Percentiles rank a stretch among this genome's conserved stretches.
phyloP scores from a whole-genome alignment of 495 filamentous ascomycete species.

The Aspergillus hancockii region DNA sequence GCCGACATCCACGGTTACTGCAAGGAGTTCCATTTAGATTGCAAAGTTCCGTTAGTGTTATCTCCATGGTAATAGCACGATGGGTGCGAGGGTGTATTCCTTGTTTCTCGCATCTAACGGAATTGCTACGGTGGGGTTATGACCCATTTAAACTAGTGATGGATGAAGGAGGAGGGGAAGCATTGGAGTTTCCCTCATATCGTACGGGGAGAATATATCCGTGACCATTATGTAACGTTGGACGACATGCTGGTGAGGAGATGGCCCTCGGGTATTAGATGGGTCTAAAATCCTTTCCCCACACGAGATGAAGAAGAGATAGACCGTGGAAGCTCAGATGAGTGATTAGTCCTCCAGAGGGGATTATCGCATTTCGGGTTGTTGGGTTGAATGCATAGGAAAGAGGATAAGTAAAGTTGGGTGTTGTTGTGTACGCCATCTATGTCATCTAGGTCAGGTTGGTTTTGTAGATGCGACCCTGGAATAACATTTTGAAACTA shows the following conservation, averaged over 20 bases:
- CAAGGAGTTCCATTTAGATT: constrained; percentile 33
- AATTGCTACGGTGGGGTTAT: neutral
- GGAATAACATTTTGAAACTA: neutral
- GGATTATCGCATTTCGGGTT: neutral
- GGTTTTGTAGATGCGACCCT: neutral
- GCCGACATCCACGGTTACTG: constrained; percentile 38
- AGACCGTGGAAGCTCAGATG: neutral
- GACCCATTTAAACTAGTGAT: neutral
- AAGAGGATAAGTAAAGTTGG: neutral
- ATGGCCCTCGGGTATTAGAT: constrained; percentile 7
- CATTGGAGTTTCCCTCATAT: neutral
- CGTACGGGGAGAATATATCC: constrained; percentile 5
- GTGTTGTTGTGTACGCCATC: neutral
- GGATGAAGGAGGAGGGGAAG: neutral
- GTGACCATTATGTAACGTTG: neutral
- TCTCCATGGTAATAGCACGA: neutral
- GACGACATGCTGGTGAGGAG: neutral
- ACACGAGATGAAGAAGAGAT: neutral
- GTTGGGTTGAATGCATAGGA: neutral
- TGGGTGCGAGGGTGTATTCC: neutral
- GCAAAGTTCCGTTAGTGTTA: neutral
- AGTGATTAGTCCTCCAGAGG: neutral
- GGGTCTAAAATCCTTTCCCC: constrained; percentile 5
- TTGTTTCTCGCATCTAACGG: neutral
- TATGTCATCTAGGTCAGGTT: constrained; percentile 14